phyloP scores from a whole-genome alignment of 164 flowering plant species.

The Liquidambar formosana region DNA sequence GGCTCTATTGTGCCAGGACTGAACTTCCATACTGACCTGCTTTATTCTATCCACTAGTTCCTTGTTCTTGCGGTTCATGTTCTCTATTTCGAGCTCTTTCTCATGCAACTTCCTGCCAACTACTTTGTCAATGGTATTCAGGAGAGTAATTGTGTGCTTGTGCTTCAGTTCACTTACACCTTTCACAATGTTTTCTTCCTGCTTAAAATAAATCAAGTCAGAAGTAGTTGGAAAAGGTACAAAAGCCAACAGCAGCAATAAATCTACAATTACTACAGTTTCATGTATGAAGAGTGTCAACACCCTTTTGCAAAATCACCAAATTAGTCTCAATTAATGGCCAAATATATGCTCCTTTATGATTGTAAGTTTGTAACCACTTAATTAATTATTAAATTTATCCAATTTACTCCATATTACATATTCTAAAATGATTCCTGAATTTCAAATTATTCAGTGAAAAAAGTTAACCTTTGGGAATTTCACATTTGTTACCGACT shows the following conservation, averaged over 20 bases:
- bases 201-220: slow-evolving; percentile 13
- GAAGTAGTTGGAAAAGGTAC: background rate
- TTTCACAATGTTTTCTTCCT: slow-evolving; percentile 64
- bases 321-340: no score
- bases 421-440: no score
- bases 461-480: no score
- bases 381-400: no score
- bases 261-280: background rate
- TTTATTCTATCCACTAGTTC: slow-evolving; percentile 66
- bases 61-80: slow-evolving; percentile 64
- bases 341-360: no score
- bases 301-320: no score
- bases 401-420: no score
- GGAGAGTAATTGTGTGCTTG: slow-evolving; percentile 52
- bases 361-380: no score
- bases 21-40: slow-evolving; percentile 59
- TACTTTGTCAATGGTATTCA: slow-evolving; percentile 54
- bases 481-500: no score
- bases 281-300: no score
- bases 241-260: background rate
- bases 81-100: slow-evolving; percentile 61
- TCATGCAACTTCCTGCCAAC: slow-evolving; percentile 50
- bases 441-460: no score
- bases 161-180: slow-evolving; percentile 64
- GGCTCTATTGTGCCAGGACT: slow-evolving; percentile 68